phyloP scores from a whole-genome alignment of 805 yeast species.

The Metschnikowia similis region DNA sequence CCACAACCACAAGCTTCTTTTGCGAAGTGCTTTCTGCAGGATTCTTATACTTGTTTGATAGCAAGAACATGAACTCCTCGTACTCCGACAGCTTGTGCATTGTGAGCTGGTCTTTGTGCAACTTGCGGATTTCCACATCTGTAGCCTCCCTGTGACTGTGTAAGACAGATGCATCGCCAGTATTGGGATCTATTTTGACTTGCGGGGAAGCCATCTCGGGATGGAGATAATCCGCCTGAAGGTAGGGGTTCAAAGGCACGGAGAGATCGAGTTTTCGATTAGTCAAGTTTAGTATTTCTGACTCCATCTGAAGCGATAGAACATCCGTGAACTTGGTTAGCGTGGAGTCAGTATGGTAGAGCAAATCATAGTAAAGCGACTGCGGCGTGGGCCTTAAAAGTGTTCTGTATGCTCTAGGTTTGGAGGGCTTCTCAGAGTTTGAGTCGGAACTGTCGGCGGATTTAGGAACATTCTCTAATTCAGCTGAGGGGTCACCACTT shows the following conservation, averaged over 20 bases:
- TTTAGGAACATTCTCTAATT: background rate
- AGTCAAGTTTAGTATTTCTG: slow-evolving; percentile 78
- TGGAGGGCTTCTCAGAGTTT: slow-evolving; percentile 16
- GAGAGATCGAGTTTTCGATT: slow-evolving; percentile 72
- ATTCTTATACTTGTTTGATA: slow-evolving; percentile 36
- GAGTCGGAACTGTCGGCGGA: background rate
- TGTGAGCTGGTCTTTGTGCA: slow-evolving; percentile 40
- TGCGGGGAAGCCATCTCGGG: slow-evolving; percentile 49
- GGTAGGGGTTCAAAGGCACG: slow-evolving; percentile 68
- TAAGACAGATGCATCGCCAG: slow-evolving; percentile 26
- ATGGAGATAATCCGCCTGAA: slow-evolving; percentile 40
- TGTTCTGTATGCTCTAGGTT: slow-evolving; percentile 74
- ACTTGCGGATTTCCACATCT: slow-evolving; percentile 27
- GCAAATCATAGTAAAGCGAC: slow-evolving; percentile 78
- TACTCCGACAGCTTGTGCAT: slow-evolving; percentile 72
- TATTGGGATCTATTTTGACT: slow-evolving; percentile 38
- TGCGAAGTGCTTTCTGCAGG: slow-evolving; percentile 34
- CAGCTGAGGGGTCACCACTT: background rate
- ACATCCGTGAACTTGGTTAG: slow-evolving; percentile 75
- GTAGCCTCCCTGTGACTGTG: slow-evolving; percentile 31
- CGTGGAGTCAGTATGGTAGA: slow-evolving; percentile 74
- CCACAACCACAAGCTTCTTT: slow-evolving; percentile 38
- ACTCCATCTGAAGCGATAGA: slow-evolving; percentile 75
- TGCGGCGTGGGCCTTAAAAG: slow-evolving; percentile 75
- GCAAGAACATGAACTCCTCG: slow-evolving; percentile 76